Base-by-base conservation (phyloP, 768 basidiomycete species). In the Phylloporus sp. region DNA sequence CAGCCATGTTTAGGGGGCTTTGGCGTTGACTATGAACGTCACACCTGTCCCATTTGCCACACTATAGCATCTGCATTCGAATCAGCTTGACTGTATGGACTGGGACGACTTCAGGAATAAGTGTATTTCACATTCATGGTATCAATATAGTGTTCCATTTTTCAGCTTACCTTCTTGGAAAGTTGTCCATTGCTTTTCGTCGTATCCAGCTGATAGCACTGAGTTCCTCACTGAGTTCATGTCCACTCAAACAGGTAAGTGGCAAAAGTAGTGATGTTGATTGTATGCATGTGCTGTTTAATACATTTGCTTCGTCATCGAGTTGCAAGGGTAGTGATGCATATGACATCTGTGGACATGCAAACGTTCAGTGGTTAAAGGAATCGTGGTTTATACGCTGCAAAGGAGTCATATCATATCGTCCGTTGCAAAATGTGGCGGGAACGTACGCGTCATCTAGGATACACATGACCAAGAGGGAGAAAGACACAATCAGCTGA, bases 381-480 rank as follows among this genome's bases (percentile, higher is more conserved):
- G 10, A 34, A 18, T 32, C 32, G 18, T 50, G 42, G 41, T 52
- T 62, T 68, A 75, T 53, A 75, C 72, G 52, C 72, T 74, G 40
- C 10, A 34, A 53, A 49, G 13, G 9, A n/a, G 32, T 50, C 31
- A 40, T 35, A 28, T 9, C 29, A 41, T 14, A 38, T 44, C 13
- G 29, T 42, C 26, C 15, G 20, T 14, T 23, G 15, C 18, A 24
- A 27, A 38, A 48, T 38, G 22, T 17, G 8, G 42, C 48, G 35
- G 46, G 31, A 54, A 75, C 79, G 64, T 67, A 82, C 81, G 77
- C 77, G 61, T 82, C 81, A 66, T 83, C 81, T 83, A 14, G 29
- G 7, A 18, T 41, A 28, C 33, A 27, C 35, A 39, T 17, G 22
- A 38, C 9, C 29, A 38, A 23, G 42, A 13, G 37, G 31, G 48